A percentile compares a stretch with the other conserved stretches of the same genome.
These are phyloP conservation scores for Boeremia lycopersici DNA, from an alignment of 2,329 filamentous ascomycete species.

Conservation along the genomic window DNA sequence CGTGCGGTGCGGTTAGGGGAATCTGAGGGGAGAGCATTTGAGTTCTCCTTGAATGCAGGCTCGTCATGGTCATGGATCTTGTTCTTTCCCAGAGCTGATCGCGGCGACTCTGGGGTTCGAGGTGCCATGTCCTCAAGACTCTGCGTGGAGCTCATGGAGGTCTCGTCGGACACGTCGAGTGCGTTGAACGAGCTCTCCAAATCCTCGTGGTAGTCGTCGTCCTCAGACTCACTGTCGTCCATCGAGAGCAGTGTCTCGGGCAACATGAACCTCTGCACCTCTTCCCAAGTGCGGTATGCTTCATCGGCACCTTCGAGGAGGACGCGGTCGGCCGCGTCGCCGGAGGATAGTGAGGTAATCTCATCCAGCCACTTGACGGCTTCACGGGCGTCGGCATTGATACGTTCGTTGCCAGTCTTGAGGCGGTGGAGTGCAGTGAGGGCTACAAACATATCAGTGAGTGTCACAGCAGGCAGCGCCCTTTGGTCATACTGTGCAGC, in stretches of 20 bases:
- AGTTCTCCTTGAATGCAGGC: constrained; percentile 31
- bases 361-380: constrained; percentile 59
- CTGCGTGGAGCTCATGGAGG: constrained; percentile 53
- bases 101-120: constrained; percentile 49
- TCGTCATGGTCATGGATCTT: constrained; percentile 16
- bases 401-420: constrained; percentile 49
- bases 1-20: constrained; percentile 39
- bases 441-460: constrained; percentile 45
- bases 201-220: constrained; percentile 45
- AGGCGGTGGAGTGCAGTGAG: constrained; percentile 54
- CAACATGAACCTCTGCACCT: constrained; percentile 57
- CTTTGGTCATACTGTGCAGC: constrained; percentile 53
- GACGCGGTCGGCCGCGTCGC: constrained; percentile 43
- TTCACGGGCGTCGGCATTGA: constrained; percentile 54
- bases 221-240: constrained; percentile 50
- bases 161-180: constrained; percentile 45
- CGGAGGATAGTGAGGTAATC: constrained; percentile 53
- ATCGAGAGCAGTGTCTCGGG: constrained; percentile 57
- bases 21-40: constrained; percentile 10
- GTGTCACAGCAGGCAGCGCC: constrained; percentile 4
- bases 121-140: constrained; percentile 46
- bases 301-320: constrained; percentile 57
- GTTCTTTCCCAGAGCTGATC: constrained; percentile 44
- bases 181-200: constrained; percentile 46
- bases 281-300: constrained; percentile 54